Evolutionary conservation across 1,284 basidiomycete genomes (phyloP), one percentile per base, ranked within the genome.

Genomic region (Leccinum fallax): DNA sequence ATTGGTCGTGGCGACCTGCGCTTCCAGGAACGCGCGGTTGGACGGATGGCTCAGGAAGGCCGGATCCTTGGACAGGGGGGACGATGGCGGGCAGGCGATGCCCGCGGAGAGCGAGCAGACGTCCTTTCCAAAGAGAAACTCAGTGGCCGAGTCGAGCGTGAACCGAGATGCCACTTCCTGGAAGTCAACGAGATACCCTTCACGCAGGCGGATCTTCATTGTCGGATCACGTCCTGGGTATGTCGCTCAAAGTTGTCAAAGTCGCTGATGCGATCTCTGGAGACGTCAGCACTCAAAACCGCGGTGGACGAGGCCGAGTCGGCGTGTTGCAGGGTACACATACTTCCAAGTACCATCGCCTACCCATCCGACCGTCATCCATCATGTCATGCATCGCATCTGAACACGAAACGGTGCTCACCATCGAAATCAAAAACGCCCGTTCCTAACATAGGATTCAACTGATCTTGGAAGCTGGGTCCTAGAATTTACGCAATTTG

Each of bases 361-460:
- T 83, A 19, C 40, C n/a, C 19, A 46, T 46, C 53, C 36, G 53
- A 48, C 30, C 30, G 15, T 51, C 24, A 51, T 26, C 15, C 43
- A 62, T 53, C 43, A 5, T n/a, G 26, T 4, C 5, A 4, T 13
- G 10, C 2, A 57, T 30, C n/a, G 19, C 19, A 48, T 48, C 19
- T 7, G 11, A 6, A 32, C 6, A 48, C n/a, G 30, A 16, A 28
- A 40, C 53, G 16, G 9, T 5, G 59, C 74, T 60, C 60, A 80
- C 85, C 83, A 63, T 88, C 85, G 5, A 83, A 80, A 62, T 87
- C 86, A 67, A 88, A 87, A 2, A 86, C 82, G 0, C 85, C 86
- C 4, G 79, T 78, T 1, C 85, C 86, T 10, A 87, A 69, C 15
- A 87, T 61, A 15, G 70, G 66, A 13, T 59, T 28, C 10, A 80